Evolutionary conservation across 352 stramenopile genomes (phyloP), one percentile per base, ranked within the genome.

Genomic region (Globisporangium polare): DNA sequence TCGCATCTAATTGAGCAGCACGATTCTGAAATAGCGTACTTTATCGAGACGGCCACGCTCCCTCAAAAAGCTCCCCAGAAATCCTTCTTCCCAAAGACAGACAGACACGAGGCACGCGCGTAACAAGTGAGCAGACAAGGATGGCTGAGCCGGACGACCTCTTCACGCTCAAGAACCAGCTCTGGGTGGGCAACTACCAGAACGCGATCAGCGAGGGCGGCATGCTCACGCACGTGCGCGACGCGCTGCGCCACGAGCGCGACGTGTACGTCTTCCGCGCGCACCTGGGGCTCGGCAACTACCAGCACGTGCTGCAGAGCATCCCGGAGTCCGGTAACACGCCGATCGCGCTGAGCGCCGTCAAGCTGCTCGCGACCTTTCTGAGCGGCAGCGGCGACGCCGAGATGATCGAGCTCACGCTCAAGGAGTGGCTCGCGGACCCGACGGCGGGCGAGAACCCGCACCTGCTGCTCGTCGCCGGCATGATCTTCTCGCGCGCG

Each of bases 121-220:
- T 3, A 9, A 51, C 39, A 33, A 46, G 18, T 45, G 5, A 26
- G 17, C 13, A 42, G 24, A n/a, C 9, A 45, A 61, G 33, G 13
- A 97, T 97, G 90, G 75, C 81, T 35, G 93, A 98, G 69, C 96
- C 97, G 13, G 97, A 99, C 72, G 96, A 99, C 65, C 84, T 99
- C 46, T 99, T 98, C 80, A 99, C 96, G 69, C 80, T 99, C 26
- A 95, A 98, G 73, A 98, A 97, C 79, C 95, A 98, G 73, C 96
- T 97, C 65, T 99, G 94, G 92, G 81, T 99, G 46, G 97, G 96
- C 56, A 98, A 98, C 81, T 99, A 98, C 79, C 79, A 95, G 68
- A 93, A 98, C 53, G 88, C 86, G 24, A 78, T 98, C 37, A 96
- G 96, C 60, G 96, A 98, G 67, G 90, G 77, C 33, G 85, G 76